Conservation (phyloP, 2,329 filamentous ascomycete genomes). For the Nemania sp. region DNA sequence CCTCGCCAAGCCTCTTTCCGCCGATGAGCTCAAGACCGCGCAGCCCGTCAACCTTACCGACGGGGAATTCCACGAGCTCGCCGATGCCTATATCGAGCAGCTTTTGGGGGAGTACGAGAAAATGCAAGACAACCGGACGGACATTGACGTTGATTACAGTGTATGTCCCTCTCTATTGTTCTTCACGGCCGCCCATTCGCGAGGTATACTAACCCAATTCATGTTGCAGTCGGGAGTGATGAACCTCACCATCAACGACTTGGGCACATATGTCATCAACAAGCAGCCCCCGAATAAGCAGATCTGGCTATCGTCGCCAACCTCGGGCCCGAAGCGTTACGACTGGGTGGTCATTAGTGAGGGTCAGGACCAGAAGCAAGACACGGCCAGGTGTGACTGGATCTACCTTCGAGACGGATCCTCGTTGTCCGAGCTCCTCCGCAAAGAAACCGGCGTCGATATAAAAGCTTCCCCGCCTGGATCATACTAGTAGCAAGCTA, state of each 20-base stretch:
- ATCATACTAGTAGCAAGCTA: neutral
- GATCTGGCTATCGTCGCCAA: slow-evolving; percentile 94
- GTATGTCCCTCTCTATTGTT: slow-evolving; percentile 63
- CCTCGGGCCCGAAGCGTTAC: slow-evolving; percentile 92
- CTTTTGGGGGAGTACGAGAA: slow-evolving; percentile 74
- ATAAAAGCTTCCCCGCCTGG: slow-evolving; percentile 24
- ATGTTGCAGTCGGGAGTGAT: slow-evolving; percentile 81
- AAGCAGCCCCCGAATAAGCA: slow-evolving; percentile 98
- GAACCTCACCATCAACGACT: slow-evolving; percentile 74
- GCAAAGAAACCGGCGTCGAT: slow-evolving; percentile 79
- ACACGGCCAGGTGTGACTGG: slow-evolving; percentile 80
- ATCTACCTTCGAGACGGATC: slow-evolving; percentile 88
- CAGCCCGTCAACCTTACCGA: slow-evolving; percentile 73
- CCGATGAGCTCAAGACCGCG: slow-evolving; percentile 47
- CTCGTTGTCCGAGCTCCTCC: slow-evolving; percentile 77
- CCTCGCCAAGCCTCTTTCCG: slow-evolving; percentile 56
- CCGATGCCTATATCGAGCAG: slow-evolving; percentile 78
- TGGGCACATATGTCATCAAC: slow-evolving; percentile 93
- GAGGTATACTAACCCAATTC: slow-evolving; percentile 20
- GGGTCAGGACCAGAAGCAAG: slow-evolving; percentile 82
- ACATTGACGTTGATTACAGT: slow-evolving; percentile 89
- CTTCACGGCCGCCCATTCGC: slow-evolving; percentile 4
- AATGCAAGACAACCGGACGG: slow-evolving; percentile 76
- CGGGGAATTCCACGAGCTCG: slow-evolving; percentile 79
- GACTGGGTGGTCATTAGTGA: slow-evolving; percentile 86